Evolutionary conservation across 1,139 yeast genomes (phyloP).

Genomic region (Suhomyces maxii): DNA sequence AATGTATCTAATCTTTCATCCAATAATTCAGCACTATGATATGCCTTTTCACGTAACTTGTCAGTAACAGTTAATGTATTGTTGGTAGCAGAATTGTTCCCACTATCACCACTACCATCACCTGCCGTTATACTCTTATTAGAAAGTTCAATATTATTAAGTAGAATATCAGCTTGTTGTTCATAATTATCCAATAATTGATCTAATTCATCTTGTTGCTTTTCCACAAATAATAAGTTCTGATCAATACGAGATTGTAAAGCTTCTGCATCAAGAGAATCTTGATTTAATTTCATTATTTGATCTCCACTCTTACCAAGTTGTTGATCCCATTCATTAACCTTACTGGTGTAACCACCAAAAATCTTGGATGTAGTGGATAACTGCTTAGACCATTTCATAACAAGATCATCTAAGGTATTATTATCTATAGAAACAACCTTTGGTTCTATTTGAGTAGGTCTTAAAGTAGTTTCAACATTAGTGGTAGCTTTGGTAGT

Average conservation of each 20-base stretch:
- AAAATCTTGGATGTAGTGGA: slow-evolving; percentile 72
- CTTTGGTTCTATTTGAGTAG: slow-evolving; percentile 57
- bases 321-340: slow-evolving; percentile 82
- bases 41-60: slow-evolving; percentile 88
- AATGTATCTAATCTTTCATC: slow-evolving; percentile 79
- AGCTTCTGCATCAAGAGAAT: slow-evolving; percentile 80
- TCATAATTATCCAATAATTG: slow-evolving; percentile 81
- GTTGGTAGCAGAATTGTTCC: slow-evolving; percentile 6
- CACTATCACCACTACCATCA: slow-evolving; percentile 7
- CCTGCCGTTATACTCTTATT: slow-evolving; percentile 11
- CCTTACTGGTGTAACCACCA: slow-evolving; percentile 71
- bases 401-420: slow-evolving; percentile 87
- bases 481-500: slow-evolving; percentile 18
- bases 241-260: slow-evolving; percentile 86
- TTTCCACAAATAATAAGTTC: slow-evolving; percentile 78
- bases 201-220: slow-evolving; percentile 92
- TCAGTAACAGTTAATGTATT: slow-evolving; percentile 54
- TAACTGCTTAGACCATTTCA: slow-evolving; percentile 90
- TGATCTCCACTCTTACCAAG: slow-evolving; percentile 85
- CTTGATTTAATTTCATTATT: slow-evolving; percentile 74
- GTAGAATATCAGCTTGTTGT: slow-evolving; percentile 69
- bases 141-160: slow-evolving; percentile 42
- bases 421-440: slow-evolving; percentile 85
- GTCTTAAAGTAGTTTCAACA: slow-evolving; percentile 36
- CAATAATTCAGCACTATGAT: slow-evolving; percentile 80